phyloP scores from a whole-genome alignment of 2,329 filamentous ascomycete species.

The Ascochyta viciae-villosae region DNA sequence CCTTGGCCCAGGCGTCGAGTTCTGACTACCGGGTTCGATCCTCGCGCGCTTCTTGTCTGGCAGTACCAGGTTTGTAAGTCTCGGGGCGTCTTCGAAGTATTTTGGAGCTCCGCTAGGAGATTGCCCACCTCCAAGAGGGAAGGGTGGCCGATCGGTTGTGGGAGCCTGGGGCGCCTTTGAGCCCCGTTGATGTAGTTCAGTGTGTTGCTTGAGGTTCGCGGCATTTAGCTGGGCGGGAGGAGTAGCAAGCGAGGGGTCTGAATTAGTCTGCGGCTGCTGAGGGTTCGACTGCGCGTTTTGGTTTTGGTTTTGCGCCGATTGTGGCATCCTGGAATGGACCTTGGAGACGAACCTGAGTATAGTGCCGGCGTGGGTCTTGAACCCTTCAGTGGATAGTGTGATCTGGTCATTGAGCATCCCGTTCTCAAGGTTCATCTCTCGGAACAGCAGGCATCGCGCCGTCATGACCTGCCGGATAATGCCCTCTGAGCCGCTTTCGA shows the following conservation, averaged over 20 bases:
- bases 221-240: conserved; percentile 44
- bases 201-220: conserved; percentile 47
- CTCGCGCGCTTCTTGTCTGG: conserved; percentile 65
- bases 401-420: conserved; percentile 40
- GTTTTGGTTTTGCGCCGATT: conserved; percentile 29
- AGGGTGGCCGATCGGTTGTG: conserved; percentile 61
- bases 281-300: conserved; percentile 20
- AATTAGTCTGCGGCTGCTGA: conserved; percentile 25
- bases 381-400: conserved; percentile 38
- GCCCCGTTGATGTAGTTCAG: conserved; percentile 57
- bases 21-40: conserved; percentile 50
- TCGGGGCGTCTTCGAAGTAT: conserved; percentile 58
- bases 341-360: conserved; percentile 39
- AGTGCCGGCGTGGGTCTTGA: conserved; percentile 32
- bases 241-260: conserved; percentile 11
- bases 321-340: conserved; percentile 34
- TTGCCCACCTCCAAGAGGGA: conserved; percentile 57
- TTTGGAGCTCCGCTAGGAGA: conserved; percentile 65
- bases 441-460: conserved; percentile 33
- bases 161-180: conserved; percentile 58
- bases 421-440: conserved; percentile 38
- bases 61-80: conserved; percentile 64
- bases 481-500: conserved; percentile 29
- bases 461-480: conserved; percentile 37
- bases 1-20: conserved; percentile 51